phyloP scores from a whole-genome alignment of 1,284 basidiomycete species.

The Singerocomus rubriflavus region DNA sequence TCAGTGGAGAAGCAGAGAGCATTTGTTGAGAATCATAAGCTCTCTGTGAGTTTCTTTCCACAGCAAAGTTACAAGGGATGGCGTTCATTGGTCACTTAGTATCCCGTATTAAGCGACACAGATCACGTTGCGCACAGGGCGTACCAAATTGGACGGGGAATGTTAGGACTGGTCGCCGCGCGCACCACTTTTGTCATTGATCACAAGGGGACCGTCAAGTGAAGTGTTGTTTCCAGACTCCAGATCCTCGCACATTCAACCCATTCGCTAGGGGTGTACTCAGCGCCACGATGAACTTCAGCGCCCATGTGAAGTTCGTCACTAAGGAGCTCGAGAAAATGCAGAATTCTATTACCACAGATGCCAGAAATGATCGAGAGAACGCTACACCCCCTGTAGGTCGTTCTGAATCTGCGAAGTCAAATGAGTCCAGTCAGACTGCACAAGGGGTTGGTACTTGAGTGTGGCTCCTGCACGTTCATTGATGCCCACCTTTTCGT shows the following conservation, averaged over 20 bases:
- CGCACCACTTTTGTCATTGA: conserved; percentile 77
- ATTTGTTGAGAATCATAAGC: conserved; percentile 69
- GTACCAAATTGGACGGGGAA: conserved; percentile 60
- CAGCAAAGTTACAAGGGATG: background rate
- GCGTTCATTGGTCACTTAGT: conserved; percentile 37
- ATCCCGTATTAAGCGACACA: conserved; percentile 71
- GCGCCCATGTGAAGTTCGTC: conserved; percentile 66
- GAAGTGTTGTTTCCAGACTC: background rate
- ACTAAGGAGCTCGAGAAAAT: conserved; percentile 59
- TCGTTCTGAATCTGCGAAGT: conserved; percentile 7
- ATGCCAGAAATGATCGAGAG: background rate
- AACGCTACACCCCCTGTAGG: background rate
- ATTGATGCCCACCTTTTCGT: conserved; percentile 4
- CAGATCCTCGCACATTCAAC: background rate
- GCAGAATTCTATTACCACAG: conserved; percentile 30
- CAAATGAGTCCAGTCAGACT: conserved; percentile 19
- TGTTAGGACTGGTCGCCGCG: conserved; percentile 63
- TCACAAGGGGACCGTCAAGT: conserved; percentile 63
- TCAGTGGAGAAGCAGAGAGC: conserved; percentile 65
- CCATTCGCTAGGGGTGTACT: conserved; percentile 44
- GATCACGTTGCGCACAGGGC: conserved; percentile 59
- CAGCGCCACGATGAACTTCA: conserved; percentile 57
- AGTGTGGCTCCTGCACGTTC: background rate
- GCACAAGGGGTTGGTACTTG: conserved; percentile 19
- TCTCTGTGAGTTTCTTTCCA: conserved; percentile 44